Conservation (phyloP, 495 filamentous ascomycete genomes). For the Hypoxylon trugodes region DNA sequence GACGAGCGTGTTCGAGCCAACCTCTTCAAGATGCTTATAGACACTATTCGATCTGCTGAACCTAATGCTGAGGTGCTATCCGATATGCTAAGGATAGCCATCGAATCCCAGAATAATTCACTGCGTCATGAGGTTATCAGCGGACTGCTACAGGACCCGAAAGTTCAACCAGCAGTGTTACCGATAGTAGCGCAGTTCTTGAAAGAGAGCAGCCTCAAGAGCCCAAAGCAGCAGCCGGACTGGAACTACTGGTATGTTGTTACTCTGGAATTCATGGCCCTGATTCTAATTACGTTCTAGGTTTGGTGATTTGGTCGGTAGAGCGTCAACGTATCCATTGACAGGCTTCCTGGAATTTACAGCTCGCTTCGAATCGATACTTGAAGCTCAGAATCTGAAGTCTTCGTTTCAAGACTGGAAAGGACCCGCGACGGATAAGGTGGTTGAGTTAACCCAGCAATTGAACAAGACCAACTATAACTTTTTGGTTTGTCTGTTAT, state of each 20-base stretch:
- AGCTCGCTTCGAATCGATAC: background rate
- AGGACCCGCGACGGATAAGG: background rate
- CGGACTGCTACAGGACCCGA: background rate
- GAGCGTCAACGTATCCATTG: background rate
- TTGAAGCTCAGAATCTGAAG: background rate
- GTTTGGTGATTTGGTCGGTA: slow-evolving; percentile 2
- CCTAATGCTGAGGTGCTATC: background rate
- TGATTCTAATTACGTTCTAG: slow-evolving; percentile 14
- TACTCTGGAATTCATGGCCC: background rate
- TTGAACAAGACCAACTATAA: slow-evolving; percentile 6
- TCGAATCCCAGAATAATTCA: background rate
- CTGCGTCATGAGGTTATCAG: background rate
- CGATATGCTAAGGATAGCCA: background rate
- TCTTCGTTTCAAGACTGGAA: slow-evolving; percentile 14
- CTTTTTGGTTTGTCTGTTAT: background rate
- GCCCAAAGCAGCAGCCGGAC: background rate
- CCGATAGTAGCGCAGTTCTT: background rate
- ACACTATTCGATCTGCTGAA: background rate
- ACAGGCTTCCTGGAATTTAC: background rate
- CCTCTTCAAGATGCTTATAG: background rate
- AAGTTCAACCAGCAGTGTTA: background rate
- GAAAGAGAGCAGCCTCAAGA: background rate
- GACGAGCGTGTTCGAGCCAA: background rate
- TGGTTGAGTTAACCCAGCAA: background rate
- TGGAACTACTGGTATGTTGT: slow-evolving; percentile 18